phyloP scores from a whole-genome alignment of 2,329 filamentous ascomycete species.

The Pseudocercospora vitis region DNA sequence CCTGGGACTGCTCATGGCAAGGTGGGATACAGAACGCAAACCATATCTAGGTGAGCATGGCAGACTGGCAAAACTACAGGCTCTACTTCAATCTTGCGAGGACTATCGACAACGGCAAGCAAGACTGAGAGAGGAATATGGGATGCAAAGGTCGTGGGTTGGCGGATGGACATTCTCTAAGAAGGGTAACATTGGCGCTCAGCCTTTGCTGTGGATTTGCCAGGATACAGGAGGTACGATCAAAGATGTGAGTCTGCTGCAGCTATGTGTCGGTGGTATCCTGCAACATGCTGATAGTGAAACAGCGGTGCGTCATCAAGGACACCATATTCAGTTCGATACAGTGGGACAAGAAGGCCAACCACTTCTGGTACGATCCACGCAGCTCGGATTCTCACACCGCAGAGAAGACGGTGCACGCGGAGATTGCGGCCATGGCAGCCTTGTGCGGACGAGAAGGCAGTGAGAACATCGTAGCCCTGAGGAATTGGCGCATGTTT shows the following conservation, averaged over 20 bases:
- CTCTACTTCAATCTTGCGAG: neutral
- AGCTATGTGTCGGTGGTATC: too few species aligned
- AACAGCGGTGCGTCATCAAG: neutral
- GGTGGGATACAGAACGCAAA: neutral
- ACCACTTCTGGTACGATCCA: neutral
- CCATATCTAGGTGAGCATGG: neutral
- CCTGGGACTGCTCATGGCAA: too few species aligned
- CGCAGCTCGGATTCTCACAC: neutral
- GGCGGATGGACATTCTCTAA: neutral
- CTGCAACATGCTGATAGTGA: neutral
- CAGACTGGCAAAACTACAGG: neutral
- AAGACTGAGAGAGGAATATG: neutral
- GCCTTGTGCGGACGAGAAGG: neutral
- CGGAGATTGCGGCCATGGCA: neutral
- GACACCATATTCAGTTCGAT: neutral
- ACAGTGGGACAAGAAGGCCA: neutral
- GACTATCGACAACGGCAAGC: neutral
- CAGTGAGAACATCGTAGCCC: conserved; percentile 19
- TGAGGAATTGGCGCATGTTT: neutral
- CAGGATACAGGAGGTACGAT: neutral
- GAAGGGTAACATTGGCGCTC: neutral
- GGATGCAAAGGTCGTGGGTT: neutral
- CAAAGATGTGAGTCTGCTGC: neutral
- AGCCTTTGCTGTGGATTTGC: neutral
- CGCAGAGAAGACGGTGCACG: neutral